Evolutionary conservation across 1,284 basidiomycete species (phyloP), one percentile per base, ranked within the genome.

Genomic region (Phlebopus sp.): DNA sequence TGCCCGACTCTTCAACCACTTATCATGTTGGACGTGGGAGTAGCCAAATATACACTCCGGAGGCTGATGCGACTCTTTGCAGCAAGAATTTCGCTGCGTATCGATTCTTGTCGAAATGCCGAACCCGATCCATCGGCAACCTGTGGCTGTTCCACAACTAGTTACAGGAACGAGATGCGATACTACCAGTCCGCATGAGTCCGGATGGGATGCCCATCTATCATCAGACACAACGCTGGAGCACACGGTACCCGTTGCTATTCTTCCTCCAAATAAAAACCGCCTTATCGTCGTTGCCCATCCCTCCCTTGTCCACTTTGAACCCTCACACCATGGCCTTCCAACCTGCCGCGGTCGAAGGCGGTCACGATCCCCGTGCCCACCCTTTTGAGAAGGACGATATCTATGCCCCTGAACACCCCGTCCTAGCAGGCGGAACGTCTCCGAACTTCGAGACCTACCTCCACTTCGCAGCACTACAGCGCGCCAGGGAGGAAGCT

Each of bases 381-480:
- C 52, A 51, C 14, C 13, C 44, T 4, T 21, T 50, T 19, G 42
- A n/a, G n/a, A n/a, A 53, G n/a, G 17, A 50, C 0, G 62, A 53
- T 3, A 4, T 37, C 15, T 10, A 31, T 25, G 17, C 43, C 3
- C 53, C 53, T 1, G 66, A 64, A n/a, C 48, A 53, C 17, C 37
- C 41, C 15, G 34, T 51, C 27, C 55, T 66, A 17, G 39, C 17
- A 1, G 63, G 68, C 31, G 63, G 55, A 3, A 37, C 53, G 3
- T 17, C 41, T 5, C 63, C 63, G 1, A 66, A 63, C 47, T 31
- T 64, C n/a, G 63, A 64, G 54, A 68, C 63, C 1, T 64, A 68
- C 27, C 58, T 64, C 37, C 52, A 54, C 49, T 68, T 53, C 3
- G 66, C 66, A 6, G 41, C 11, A 13, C 62, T 63, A 25, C 63